These are phyloP conservation scores for Cucurbita maxima DNA, from an alignment of 306 rosid species.

Conservation along the genomic window DNA sequence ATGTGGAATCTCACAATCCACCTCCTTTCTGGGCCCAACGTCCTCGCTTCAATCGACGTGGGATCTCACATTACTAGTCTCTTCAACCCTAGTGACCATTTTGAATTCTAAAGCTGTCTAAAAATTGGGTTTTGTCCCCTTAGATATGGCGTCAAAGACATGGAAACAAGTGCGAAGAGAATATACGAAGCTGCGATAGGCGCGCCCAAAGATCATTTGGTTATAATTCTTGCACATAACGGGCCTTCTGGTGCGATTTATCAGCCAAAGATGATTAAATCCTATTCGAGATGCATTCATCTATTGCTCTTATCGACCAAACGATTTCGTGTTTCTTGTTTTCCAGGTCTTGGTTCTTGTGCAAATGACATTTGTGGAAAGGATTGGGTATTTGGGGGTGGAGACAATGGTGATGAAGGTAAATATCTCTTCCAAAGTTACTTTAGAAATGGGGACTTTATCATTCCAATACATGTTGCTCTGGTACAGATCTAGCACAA, in stretches of 20 bases:
- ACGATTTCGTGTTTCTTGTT: neutral
- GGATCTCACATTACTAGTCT: too few species aligned
- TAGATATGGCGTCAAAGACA: conserved; percentile 46
- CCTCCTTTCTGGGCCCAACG: too few species aligned
- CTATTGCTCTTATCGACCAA: neutral
- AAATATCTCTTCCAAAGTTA: neutral
- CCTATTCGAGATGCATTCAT: neutral
- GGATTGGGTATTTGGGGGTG: conserved; percentile 62
- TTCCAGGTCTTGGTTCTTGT: conserved; percentile 75
- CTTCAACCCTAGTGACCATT: neutral
- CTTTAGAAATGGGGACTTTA: neutral
- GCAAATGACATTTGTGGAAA: conserved; percentile 80
- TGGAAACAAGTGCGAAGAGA: conserved; percentile 58
- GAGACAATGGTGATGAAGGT: conserved; percentile 94
- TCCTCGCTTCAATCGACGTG: too few species aligned
- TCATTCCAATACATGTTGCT: neutral
- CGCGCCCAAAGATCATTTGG: conserved; percentile 45
- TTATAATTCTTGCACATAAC: conserved; percentile 72
- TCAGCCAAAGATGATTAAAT: conserved; percentile 7
- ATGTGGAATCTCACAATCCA: too few species aligned
- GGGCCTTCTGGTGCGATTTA: conserved; percentile 56
- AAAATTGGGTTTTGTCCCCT: neutral
- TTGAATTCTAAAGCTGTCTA: neutral
- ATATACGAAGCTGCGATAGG: conserved; percentile 52
- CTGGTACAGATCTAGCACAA: conserved; percentile 36